Base-by-base conservation (phyloP, 805 yeast genomes). In the Spathaspora passalidarum region DNA sequence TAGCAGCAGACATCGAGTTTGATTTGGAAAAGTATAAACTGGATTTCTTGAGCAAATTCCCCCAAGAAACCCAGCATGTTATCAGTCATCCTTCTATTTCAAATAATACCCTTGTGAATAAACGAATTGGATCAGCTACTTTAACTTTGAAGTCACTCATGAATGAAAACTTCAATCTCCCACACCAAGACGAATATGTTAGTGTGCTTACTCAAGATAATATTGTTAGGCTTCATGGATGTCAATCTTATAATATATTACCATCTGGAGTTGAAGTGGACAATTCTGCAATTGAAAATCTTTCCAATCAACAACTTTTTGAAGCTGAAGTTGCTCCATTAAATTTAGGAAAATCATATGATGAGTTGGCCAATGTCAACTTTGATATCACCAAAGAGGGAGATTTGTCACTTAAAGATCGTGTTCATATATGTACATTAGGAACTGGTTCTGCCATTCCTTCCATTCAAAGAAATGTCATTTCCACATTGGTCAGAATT, bases 381-480 rank as follows among this genome's bases (percentile, higher is more conserved):
- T 29, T 29, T 29, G 16, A 29, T 29, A 10, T 29, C 14, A n/a
- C 34, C 16, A 11, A 29, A 13, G 29, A 29, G 5, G 34, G 14
- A 29, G 34, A n/a, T 10, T 47, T 66, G 5, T 20, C 60, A 0
- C 65, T 78, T 46, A 69, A 66, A 46, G 80, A 75, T 32, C 78
- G 80, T 50, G 84, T 84, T 1, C 89, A 88, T 56, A 66, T 84
- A 0, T 69, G 87, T 8, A 85, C 96, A 0, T 63, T 92, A 6
- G 99, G 99, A 2, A 94, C 99, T 0, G 98, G 98, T 0, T 84
- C 95, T 26, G 94, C 98, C 0, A 62, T 88, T 25, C 99, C 99
- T 0, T 81, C 96, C 0, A 79, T 81, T 48, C 80, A 81, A 54
- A 75, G 98, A 54, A 94, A 94, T 59, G 99, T 94, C 1, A 77